These are phyloP conservation scores for Boletellus deceptivus DNA, from an alignment of 1,284 basidiomycete genomes.

Conservation along the genomic window DNA sequence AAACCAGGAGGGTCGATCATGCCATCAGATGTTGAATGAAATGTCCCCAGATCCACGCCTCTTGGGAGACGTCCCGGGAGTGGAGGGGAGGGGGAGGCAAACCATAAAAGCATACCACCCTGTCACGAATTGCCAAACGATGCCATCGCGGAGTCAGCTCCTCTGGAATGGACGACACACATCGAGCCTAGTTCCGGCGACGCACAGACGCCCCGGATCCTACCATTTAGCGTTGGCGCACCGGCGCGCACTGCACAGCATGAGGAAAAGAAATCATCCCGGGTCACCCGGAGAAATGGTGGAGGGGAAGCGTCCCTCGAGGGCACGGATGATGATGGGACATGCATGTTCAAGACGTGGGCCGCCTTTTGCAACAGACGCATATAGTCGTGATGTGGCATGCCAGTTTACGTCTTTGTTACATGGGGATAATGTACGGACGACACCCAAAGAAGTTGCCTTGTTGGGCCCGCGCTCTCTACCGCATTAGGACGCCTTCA, in stretches of 20 bases:
- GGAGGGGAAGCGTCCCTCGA: background rate
- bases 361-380: slow-evolving; percentile 9
- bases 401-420: slow-evolving; percentile 27
- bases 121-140: slow-evolving; percentile 17
- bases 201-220: slow-evolving; percentile 16
- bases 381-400: slow-evolving; percentile 4
- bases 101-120: slow-evolving; percentile 17
- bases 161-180: background rate
- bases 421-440: background rate
- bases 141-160: slow-evolving; percentile 24
- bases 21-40: slow-evolving; percentile 17
- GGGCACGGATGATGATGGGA: background rate
- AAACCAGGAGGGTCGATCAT: slow-evolving; percentile 17
- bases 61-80: slow-evolving; percentile 1
- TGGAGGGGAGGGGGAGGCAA: slow-evolving; percentile 4
- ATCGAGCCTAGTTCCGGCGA: slow-evolving; percentile 11
- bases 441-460: background rate
- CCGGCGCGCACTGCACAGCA: background rate
- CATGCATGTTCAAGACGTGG: slow-evolving; percentile 21
- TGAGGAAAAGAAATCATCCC: background rate
- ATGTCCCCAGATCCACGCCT: slow-evolving; percentile 19
- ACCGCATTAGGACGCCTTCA: slow-evolving; percentile 13
- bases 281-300: too few species aligned
- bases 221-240: background rate
- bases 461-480: background rate